phyloP scores from a whole-genome alignment of 352 stramenopile species.

The Globisporangium radiosum region DNA sequence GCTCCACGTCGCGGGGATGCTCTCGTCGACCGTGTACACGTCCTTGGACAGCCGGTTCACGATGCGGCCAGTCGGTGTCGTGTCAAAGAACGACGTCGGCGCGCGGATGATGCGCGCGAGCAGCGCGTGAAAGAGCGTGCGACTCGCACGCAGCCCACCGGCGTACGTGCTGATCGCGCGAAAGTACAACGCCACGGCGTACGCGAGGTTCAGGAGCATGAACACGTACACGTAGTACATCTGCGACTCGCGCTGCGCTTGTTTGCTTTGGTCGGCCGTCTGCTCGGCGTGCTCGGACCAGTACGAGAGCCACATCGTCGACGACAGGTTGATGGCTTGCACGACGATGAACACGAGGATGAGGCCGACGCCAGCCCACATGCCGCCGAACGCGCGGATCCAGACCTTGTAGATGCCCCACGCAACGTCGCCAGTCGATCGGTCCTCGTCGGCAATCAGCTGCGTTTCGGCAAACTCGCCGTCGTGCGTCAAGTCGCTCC shows the following conservation, averaged over 20 bases:
- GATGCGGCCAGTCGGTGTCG: slow-evolving; percentile 69
- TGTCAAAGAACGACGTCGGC: slow-evolving; percentile 80
- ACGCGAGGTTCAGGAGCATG: slow-evolving; percentile 53
- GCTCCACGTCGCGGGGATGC: slow-evolving; percentile 56
- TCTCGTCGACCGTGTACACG: slow-evolving; percentile 70
- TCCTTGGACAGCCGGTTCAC: slow-evolving; percentile 78
- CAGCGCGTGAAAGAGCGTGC: slow-evolving; percentile 54
- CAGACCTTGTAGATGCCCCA: slow-evolving; percentile 66
- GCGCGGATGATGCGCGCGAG: slow-evolving; percentile 87
- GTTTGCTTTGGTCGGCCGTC: background rate
- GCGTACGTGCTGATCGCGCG: slow-evolving; percentile 54
- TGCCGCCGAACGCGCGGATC: slow-evolving; percentile 58
- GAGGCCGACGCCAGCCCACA: slow-evolving; percentile 33
- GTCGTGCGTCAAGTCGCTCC: slow-evolving; percentile 45
- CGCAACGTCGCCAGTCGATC: slow-evolving; percentile 45
- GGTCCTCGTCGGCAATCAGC: slow-evolving; percentile 66
- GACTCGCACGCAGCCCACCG: slow-evolving; percentile 45
- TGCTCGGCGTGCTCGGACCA: slow-evolving; percentile 66
- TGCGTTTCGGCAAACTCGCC: slow-evolving; percentile 29
- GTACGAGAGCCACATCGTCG: slow-evolving; percentile 86
- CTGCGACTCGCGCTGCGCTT: slow-evolving; percentile 26
- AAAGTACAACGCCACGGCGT: slow-evolving; percentile 58
- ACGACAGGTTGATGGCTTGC: slow-evolving; percentile 54
- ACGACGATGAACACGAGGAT: slow-evolving; percentile 38
- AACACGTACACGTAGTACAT: slow-evolving; percentile 84